These are phyloP conservation scores for Pyropia haitanensis DNA, from an alignment of 23 red algal genomes.

Conservation along the genomic window DNA sequence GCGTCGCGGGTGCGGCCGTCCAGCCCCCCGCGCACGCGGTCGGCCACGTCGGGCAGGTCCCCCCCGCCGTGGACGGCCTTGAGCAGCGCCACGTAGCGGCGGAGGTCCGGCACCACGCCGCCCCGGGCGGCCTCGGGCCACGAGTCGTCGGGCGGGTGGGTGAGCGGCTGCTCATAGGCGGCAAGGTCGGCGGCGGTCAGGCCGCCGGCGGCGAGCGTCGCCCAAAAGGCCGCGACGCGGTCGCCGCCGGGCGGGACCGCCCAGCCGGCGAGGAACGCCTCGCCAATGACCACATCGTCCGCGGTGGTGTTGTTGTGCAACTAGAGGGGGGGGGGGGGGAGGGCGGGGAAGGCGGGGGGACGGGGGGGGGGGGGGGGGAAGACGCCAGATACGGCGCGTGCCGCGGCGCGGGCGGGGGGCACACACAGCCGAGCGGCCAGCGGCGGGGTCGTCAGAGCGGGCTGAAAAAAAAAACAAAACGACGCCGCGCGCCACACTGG, in stretches of 20 bases:
- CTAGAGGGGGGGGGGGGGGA: too few relatives aligned
- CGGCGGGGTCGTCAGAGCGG: too few relatives aligned
- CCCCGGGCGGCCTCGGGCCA: not conserved
- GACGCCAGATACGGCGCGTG: too few relatives aligned
- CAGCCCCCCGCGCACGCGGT: not conserved
- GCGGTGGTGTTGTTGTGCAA: conserved; percentile 34
- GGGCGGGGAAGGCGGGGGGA: too few relatives aligned
- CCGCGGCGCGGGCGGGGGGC: too few relatives aligned
- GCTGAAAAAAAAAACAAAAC: too few relatives aligned
- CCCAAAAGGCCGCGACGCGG: conserved; percentile 2
- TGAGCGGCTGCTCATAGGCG: conserved; percentile 20
- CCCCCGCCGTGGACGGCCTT: conserved; percentile 16
- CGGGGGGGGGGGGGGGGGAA: too few relatives aligned
- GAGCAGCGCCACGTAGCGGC: conserved; percentile 10
- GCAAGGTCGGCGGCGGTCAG: conserved; percentile 12
- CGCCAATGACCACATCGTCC: conserved; percentile 28
- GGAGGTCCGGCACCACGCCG: not conserved
- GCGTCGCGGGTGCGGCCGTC: not conserved
- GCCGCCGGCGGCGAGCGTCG: conserved; percentile 1
- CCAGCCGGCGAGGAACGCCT: conserved; percentile 17
- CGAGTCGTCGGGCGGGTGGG: conserved; percentile 1
- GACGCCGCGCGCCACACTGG: too few relatives aligned
- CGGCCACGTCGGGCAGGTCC: conserved; percentile 3
- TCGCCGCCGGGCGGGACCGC: not conserved
- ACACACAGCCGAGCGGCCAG: too few relatives aligned